phyloP scores from a whole-genome alignment of 805 yeast species.

The Ogataea kodamae region DNA sequence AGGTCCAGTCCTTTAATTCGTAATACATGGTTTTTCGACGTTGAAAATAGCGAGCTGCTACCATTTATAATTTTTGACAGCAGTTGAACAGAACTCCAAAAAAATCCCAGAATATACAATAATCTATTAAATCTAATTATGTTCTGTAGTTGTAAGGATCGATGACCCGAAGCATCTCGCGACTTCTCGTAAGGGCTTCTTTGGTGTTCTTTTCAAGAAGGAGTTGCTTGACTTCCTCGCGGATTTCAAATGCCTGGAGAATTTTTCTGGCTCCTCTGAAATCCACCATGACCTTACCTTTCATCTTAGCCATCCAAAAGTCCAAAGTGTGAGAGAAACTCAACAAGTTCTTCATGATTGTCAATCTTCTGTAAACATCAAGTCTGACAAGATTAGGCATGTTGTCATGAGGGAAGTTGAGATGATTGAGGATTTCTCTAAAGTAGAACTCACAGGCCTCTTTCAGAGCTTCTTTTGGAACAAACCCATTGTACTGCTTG shows the following conservation, averaged over 20 bases:
- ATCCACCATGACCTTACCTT: conserved; percentile 3
- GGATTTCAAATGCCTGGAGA: conserved; percentile 15
- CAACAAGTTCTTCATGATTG: conserved; percentile 23
- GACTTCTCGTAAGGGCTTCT: conserved; percentile 8
- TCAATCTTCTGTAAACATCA: conserved; percentile 21
- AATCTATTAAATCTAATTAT: too few relatives aligned
- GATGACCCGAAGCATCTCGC: conserved; percentile 6
- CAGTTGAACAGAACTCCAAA: conserved; percentile 8
- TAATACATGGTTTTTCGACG: conserved; percentile 13
- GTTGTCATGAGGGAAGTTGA: conserved; percentile 21
- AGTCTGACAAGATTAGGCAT: conserved; percentile 25
- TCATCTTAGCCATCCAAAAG: conserved; percentile 9
- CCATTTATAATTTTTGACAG: conserved; percentile 1
- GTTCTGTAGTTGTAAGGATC: too few relatives aligned
- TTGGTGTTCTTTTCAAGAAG: conserved; percentile 12
- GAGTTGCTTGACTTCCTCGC: conserved; percentile 13
- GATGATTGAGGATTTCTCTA: conserved; percentile 18
- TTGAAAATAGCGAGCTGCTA: neutral
- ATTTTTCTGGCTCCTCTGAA: conserved; percentile 10
- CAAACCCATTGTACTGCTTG: conserved; percentile 1
- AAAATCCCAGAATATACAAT: too few relatives aligned
- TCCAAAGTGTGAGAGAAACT: conserved; percentile 19
- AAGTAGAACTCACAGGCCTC: too few relatives aligned
- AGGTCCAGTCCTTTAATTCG: conserved; percentile 21
- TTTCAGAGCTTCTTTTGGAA: conserved; percentile 2